phyloP scores from a whole-genome alignment of 176 grass and related monocot species.

The Raddia guianensis region DNA sequence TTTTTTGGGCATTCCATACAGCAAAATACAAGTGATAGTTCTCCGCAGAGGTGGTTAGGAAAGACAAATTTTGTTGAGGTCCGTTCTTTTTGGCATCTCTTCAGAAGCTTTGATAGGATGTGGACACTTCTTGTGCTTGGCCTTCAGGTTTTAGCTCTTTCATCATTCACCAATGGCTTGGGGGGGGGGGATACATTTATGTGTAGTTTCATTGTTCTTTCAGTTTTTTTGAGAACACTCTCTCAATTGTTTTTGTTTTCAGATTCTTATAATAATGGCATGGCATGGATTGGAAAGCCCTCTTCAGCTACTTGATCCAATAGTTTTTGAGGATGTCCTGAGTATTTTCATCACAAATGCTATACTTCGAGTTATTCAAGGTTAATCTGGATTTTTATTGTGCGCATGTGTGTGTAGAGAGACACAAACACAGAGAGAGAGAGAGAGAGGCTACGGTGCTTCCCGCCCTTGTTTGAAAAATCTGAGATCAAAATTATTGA shows the following conservation, averaged over 20 bases:
- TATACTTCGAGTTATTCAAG: constrained; percentile 85
- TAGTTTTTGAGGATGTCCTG: constrained; percentile 76
- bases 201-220: constrained; percentile 31
- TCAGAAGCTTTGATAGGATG: constrained; percentile 96
- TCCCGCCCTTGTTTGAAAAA: too few species aligned
- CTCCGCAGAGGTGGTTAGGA: constrained; percentile 69
- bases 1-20: constrained; percentile 44
- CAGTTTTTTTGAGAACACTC: constrained; percentile 31
- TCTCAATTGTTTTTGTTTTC: constrained; percentile 39
- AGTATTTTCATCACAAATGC: constrained; percentile 98
- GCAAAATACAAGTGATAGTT: constrained; percentile 38
- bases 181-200: too few species aligned
- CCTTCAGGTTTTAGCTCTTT: too few species aligned
- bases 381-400: constrained; percentile 33
- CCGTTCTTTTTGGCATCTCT: constrained; percentile 94
- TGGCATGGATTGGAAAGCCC: constrained; percentile 86
- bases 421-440: too few species aligned
- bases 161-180: too few species aligned
- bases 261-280: constrained; percentile 96
- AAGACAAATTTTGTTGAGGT: constrained; percentile 96
- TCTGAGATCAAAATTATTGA: too few species aligned
- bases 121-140: constrained; percentile 96
- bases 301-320: constrained; percentile 83
- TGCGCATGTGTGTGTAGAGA: background rate
- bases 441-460: too few species aligned